Conservation (phyloP, 768 basidiomycete species). For the Leccinum arenicola region DNA sequence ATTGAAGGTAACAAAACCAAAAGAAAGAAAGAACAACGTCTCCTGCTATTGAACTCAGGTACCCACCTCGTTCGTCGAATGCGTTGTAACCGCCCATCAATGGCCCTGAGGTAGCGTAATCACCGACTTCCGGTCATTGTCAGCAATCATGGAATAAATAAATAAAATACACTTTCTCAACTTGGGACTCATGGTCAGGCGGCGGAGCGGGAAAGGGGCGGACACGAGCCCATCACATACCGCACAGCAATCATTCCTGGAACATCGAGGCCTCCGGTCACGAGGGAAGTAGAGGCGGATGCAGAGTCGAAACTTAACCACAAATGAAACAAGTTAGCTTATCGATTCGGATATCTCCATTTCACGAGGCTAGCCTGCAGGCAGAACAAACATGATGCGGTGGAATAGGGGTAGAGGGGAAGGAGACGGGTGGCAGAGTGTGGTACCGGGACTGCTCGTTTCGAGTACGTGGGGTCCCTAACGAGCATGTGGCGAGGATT, state of each 20-base stretch:
- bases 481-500: constrained; percentile 3
- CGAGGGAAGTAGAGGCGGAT: background rate
- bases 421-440: constrained; percentile 2
- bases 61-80: background rate
- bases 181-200: background rate
- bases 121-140: constrained; percentile 13
- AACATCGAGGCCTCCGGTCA: background rate
- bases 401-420: constrained; percentile 12
- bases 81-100: constrained; percentile 9
- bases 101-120: constrained; percentile 17
- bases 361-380: constrained; percentile 13
- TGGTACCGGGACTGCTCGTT: constrained; percentile 2
- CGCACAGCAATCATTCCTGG: background rate
- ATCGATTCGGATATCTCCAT: constrained; percentile 24
- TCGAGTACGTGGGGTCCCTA: constrained; percentile 2
- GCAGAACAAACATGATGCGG: constrained; percentile 2
- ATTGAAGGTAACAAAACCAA: background rate
- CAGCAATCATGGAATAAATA: background rate
- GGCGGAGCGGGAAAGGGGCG: background rate
- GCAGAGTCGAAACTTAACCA: constrained; percentile 6
- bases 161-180: background rate
- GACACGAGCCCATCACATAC: constrained; percentile 5
- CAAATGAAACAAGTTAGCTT: constrained; percentile 9
- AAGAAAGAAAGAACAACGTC: background rate
- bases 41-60: background rate